phyloP scores from a whole-genome alignment of 1,284 basidiomycete genomes.

The Heliocybe sulcata region DNA sequence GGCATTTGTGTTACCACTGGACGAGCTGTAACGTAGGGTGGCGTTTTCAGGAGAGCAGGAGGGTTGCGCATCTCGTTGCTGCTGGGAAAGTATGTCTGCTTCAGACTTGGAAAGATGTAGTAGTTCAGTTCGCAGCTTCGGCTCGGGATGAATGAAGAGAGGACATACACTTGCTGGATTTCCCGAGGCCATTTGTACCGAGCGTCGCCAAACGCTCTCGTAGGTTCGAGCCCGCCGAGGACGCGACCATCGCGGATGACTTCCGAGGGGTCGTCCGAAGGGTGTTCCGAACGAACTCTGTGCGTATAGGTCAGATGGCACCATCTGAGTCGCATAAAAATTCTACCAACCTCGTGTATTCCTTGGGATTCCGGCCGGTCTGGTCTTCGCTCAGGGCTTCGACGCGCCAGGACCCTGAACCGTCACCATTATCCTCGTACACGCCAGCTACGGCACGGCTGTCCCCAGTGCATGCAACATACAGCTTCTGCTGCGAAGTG shows the following conservation, averaged over 20 bases:
- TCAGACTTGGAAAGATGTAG: slow-evolving; percentile 40
- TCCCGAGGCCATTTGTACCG: slow-evolving; percentile 85
- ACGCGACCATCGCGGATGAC: slow-evolving; percentile 86
- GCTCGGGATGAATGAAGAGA: background rate
- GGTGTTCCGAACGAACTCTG: slow-evolving; percentile 89
- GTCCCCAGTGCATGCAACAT: slow-evolving; percentile 92
- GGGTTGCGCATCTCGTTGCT: slow-evolving; percentile 54
- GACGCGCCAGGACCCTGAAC: slow-evolving; percentile 72
- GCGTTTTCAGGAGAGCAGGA: slow-evolving; percentile 67
- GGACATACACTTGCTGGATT: slow-evolving; percentile 60
- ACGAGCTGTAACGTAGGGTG: slow-evolving; percentile 90
- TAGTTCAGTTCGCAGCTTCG: background rate
- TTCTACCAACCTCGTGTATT: slow-evolving; percentile 56
- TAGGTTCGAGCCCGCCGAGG: slow-evolving; percentile 91
- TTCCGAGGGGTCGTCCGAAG: slow-evolving; percentile 68
- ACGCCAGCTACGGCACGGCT: slow-evolving; percentile 93
- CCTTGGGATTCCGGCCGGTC: slow-evolving; percentile 86
- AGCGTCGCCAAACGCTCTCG: slow-evolving; percentile 92
- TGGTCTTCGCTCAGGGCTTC: slow-evolving; percentile 94
- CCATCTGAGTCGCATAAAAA: background rate
- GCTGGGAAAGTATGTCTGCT: slow-evolving; percentile 59
- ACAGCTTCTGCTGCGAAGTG: slow-evolving; percentile 72
- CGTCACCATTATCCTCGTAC: slow-evolving; percentile 64
- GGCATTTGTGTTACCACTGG: slow-evolving; percentile 86
- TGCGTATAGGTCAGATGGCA: background rate